These are phyloP conservation scores for Trichoderma koningiopsis DNA, from an alignment of 2,329 filamentous ascomycete genomes.

Conservation along the genomic window DNA sequence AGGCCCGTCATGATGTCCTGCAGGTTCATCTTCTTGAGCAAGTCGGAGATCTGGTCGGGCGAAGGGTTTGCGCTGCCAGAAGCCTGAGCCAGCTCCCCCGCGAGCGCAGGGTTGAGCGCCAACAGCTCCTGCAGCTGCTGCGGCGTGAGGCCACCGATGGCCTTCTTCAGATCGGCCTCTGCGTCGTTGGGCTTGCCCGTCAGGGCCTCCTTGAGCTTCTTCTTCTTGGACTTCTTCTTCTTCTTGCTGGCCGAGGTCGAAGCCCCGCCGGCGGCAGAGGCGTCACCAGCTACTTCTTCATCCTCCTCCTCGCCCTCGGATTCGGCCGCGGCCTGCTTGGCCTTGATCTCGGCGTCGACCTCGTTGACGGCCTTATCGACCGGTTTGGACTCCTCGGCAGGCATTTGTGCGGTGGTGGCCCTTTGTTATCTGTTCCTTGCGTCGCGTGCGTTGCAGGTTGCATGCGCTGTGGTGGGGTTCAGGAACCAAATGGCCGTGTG, in stretches of 20 bases:
- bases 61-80: slow-evolving; percentile 42
- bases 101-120: slow-evolving; percentile 71
- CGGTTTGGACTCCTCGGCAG: slow-evolving; percentile 64
- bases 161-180: slow-evolving; percentile 50
- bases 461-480: slow-evolving; percentile 21
- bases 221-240: slow-evolving; percentile 68
- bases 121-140: slow-evolving; percentile 67
- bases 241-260: slow-evolving; percentile 43
- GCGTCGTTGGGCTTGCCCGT: slow-evolving; percentile 40
- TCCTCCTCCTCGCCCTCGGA: slow-evolving; percentile 47
- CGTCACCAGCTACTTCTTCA: slow-evolving; percentile 46
- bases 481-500: neutral
- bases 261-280: slow-evolving; percentile 31
- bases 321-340: slow-evolving; percentile 49
- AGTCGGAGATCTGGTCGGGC: slow-evolving; percentile 50
- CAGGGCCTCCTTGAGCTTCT: slow-evolving; percentile 57
- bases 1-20: slow-evolving; percentile 74
- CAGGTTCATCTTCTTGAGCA: slow-evolving; percentile 65
- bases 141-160: slow-evolving; percentile 55
- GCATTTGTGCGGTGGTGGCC: slow-evolving; percentile 39
- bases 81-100: slow-evolving; percentile 54
- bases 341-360: slow-evolving; percentile 49
- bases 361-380: slow-evolving; percentile 56
- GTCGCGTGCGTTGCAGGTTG: slow-evolving; percentile 10
- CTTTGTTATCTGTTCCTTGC: neutral